Conservation (phyloP, 495 filamentous ascomycete genomes). For the Geopyxis carbonaria region DNA sequence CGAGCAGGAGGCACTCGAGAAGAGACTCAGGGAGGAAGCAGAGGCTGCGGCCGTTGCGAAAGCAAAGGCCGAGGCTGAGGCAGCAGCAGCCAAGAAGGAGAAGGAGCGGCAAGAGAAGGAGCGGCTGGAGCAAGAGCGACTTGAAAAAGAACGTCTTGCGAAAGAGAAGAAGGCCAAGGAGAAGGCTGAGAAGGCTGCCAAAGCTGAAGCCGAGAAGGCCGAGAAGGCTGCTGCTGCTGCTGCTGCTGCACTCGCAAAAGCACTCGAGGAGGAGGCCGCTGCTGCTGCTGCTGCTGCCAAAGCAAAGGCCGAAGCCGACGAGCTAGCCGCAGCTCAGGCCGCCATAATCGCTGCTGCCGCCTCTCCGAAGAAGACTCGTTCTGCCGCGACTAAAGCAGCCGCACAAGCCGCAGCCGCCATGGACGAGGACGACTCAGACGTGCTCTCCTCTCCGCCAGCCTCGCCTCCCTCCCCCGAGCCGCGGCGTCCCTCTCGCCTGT, state of each 20-base stretch:
- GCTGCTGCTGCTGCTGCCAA: conserved; percentile 33
- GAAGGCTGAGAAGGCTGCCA: conserved; percentile 29
- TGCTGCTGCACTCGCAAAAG: conserved; percentile 31
- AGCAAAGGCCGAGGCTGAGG: conserved; percentile 26
- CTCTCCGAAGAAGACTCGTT: too few species aligned
- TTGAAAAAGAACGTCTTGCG: conserved; percentile 11
- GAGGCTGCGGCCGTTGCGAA: conserved; percentile 16
- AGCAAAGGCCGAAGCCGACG: conserved; percentile 9
- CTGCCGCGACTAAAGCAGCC: too few species aligned
- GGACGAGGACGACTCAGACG: too few species aligned
- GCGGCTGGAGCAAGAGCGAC: conserved; percentile 14
- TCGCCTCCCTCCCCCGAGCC: too few species aligned
- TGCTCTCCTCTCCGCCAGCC: too few species aligned
- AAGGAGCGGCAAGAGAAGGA: conserved; percentile 3
- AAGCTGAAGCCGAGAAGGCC: conserved; percentile 12
- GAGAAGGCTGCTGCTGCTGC: conserved; percentile 38
- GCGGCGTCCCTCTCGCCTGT: too few species aligned
- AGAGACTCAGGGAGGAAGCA: conserved; percentile 8
- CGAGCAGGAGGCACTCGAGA: conserved; percentile 4
- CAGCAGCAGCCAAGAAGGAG: conserved; percentile 7
- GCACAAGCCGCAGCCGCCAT: too few species aligned
- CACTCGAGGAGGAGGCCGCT: conserved; percentile 27
- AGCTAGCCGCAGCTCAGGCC: not conserved
- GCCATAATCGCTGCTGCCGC: too few species aligned
- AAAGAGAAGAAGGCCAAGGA: conserved; percentile 16